Evolutionary conservation across 148 eudicot species (phyloP), one percentile per base, ranked within the genome.

Genomic region (Tetragonia tetragonoides): DNA sequence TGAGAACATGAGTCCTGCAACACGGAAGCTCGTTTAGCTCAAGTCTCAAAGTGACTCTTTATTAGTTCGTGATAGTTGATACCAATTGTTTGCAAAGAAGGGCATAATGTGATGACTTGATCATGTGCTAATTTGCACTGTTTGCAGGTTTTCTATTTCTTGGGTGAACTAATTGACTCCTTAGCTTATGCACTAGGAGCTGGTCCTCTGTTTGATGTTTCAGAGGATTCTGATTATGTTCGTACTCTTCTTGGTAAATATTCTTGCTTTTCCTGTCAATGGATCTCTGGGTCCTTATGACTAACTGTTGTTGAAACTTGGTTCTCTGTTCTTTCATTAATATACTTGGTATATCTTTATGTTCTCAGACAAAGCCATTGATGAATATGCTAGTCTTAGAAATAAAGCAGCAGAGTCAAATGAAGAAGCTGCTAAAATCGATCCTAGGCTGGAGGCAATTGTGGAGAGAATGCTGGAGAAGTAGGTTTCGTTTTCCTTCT

Each of bases 391-490:
- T 49, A 89, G 85, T 77, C 89, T 90, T 41, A 90, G 87, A 81
- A 88, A 89, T 37, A 95, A 90, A 86, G 88, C 85, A n/a, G 92
- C 90, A 37, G 91, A 91, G 83, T 82, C 93, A 8, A 87, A 68
- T 78, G 88, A 85, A 77, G 90, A 84, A 78, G 83, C 92, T 70
- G 84, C 81, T 11, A 83, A 84, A 56, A 84, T 91, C 80, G 99
- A 95, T 76, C 92, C 97, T 71, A 88, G 97, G 80, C 83, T 95
- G 78, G 99, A 95, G 82, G 99, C 97, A 49, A 93, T 95, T 46
- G 99, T 95, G 72, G 99, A 95, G 88, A 91, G 92, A 81, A 87
- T 95, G 97, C 85, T 95, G 87, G 97, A 93, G 56, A 95, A 95
- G 97, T 95, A 91, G 66, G 94, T 68, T 34, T 74, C 18, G 37